Conservation (phyloP, 2,329 filamentous ascomycete species). For the Sporothrix curviconia region DNA sequence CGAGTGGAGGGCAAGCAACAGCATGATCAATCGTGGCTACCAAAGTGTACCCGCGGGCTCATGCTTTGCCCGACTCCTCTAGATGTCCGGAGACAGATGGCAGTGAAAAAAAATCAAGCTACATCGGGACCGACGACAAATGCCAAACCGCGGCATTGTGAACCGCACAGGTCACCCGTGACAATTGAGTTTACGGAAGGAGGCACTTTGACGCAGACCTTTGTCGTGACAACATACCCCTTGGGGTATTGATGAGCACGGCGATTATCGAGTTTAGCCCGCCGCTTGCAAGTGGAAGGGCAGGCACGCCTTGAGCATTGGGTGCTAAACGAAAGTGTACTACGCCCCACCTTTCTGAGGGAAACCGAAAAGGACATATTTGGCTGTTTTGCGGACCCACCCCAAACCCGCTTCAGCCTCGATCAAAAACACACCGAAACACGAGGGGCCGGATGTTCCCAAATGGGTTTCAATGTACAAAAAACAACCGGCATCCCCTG, state of each 20-base stretch:
- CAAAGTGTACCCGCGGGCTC: conserved; percentile 83
- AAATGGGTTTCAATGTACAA: conserved; percentile 96
- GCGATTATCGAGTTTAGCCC: conserved; percentile 79
- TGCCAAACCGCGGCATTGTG: no score
- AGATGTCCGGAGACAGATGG: conserved; percentile 66
- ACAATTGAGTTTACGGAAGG: conserved; percentile 73
- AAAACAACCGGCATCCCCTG: conserved; percentile 84
- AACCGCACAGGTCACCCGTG: neutral
- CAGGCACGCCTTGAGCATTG: conserved; percentile 80
- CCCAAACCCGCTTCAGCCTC: conserved; percentile 62
- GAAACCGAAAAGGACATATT: conserved; percentile 87
- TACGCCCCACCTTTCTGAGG: conserved; percentile 93
- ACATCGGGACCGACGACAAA: conserved; percentile 36
- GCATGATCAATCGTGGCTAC: conserved; percentile 89
- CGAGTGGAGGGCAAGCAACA: conserved; percentile 94
- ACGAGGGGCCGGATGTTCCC: conserved; percentile 92
- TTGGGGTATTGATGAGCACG: conserved; percentile 89
- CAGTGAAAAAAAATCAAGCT: conserved; percentile 65
- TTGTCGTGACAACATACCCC: conserved; percentile 81
- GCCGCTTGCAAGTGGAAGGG: conserved; percentile 80
- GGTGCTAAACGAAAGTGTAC: conserved; percentile 86
- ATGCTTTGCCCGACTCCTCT: conserved; percentile 70
- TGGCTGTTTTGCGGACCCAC: conserved; percentile 75
- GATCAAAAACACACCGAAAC: conserved; percentile 67
- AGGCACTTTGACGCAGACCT: conserved; percentile 71